Evolutionary conservation across 768 basidiomycete genomes (phyloP).

Genomic region (Macrocybe gigantea): DNA sequence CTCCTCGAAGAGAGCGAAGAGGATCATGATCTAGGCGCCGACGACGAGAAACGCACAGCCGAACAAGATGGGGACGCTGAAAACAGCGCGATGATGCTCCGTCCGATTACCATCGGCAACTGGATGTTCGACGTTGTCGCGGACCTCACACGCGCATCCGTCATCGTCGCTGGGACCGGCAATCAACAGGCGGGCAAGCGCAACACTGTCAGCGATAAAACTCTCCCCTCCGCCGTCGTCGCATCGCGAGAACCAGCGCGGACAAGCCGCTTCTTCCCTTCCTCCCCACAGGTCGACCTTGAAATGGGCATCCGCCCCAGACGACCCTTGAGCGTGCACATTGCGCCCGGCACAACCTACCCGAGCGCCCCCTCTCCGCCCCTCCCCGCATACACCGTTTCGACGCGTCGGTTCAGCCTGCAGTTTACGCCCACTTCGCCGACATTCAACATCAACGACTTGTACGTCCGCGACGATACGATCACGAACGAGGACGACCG

Average conservation of each 20-base stretch:
- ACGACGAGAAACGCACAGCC: slow-evolving; percentile 25
- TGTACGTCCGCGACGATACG: slow-evolving; percentile 3
- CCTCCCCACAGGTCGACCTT: neutral
- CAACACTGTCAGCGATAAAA: no score
- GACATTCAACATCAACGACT: slow-evolving; percentile 19
- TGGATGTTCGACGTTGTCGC: slow-evolving; percentile 84
- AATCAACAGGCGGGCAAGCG: slow-evolving; percentile 24
- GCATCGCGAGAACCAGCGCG: neutral
- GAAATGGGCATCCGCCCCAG: slow-evolving; percentile 13
- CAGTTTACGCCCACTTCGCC: slow-evolving; percentile 60
- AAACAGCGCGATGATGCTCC: slow-evolving; percentile 40
- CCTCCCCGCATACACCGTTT: slow-evolving; percentile 21
- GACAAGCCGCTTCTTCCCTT: neutral
- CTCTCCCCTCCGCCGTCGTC: neutral
- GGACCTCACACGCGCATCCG: slow-evolving; percentile 42
- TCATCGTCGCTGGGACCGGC: slow-evolving; percentile 16
- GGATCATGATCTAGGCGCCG: slow-evolving; percentile 23
- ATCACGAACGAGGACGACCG: slow-evolving; percentile 9
- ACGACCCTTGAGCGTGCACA: slow-evolving; percentile 35
- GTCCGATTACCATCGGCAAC: slow-evolving; percentile 60
- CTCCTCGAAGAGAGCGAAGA: slow-evolving; percentile 39
- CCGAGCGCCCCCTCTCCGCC: slow-evolving; percentile 17
- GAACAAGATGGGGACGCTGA: slow-evolving; percentile 21
- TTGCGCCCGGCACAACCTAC: slow-evolving; percentile 7
- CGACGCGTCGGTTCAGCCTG: slow-evolving; percentile 44